phyloP scores from a whole-genome alignment of 108 stramenopile genomes.

The Cyclotella sp. region DNA sequence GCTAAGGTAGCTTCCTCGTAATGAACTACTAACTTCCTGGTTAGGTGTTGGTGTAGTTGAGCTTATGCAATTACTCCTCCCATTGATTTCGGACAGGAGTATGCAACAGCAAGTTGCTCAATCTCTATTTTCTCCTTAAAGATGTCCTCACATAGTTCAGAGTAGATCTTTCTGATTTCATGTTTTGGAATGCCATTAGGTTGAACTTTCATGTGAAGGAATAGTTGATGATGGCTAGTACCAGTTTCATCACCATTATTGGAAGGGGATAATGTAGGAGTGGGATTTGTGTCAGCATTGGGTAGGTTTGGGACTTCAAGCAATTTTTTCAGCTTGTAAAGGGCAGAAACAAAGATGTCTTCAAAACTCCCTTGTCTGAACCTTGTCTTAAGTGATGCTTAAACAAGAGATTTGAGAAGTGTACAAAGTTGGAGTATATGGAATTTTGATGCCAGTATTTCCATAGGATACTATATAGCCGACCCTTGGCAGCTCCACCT shows the following conservation, averaged over 20 bases:
- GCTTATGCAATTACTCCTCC: not conserved
- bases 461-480: constrained; percentile 9
- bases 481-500: constrained; percentile 1
- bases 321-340: too few relatives aligned
- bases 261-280: not conserved
- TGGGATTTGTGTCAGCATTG: too few relatives aligned
- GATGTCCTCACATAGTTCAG: not conserved
- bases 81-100: constrained; percentile 1
- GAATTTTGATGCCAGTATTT: constrained; percentile 18
- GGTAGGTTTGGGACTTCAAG: not conserved
- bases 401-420: not conserved
- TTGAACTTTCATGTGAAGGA: not conserved
- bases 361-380: too few relatives aligned
- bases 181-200: not conserved
- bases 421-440: not conserved
- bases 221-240: too few relatives aligned
- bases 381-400: not conserved
- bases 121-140: not conserved
- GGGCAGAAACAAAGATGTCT: too few relatives aligned
- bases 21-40: not conserved
- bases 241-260: too few relatives aligned
- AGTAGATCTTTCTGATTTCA: not conserved
- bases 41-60: not conserved
- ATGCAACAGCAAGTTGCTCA: not conserved
- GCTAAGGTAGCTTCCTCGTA: constrained; percentile 4